Conservation (phyloP, 192 early-diverging fungal species). For the Coemansia sp. region DNA sequence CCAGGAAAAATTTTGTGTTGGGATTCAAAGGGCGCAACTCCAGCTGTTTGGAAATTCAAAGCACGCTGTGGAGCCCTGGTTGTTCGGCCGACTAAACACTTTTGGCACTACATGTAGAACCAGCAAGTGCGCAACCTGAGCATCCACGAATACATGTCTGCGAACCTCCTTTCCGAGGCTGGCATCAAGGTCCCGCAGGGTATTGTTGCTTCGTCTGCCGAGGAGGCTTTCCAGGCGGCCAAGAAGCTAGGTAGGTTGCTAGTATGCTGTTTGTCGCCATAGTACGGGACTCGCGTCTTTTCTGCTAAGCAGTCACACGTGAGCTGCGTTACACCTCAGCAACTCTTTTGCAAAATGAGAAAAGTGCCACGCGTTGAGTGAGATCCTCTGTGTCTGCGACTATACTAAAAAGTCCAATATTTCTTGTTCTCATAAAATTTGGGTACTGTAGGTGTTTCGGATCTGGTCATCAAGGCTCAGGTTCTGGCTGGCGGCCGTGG, state of each 20-base stretch:
- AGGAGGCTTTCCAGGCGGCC: conserved; percentile 87
- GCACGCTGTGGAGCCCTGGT: not conserved
- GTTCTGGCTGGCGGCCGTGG: conserved; percentile 98
- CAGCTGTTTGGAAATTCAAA: not conserved
- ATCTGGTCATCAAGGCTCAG: conserved; percentile 81
- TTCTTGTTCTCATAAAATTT: not conserved
- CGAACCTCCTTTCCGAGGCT: conserved; percentile 86
- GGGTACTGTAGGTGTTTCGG: conserved; percentile 56
- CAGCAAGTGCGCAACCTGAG: conserved; percentile 76
- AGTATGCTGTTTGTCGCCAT: not conserved
- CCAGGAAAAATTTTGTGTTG: not conserved
- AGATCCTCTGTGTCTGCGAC: no score
- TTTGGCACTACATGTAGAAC: conserved; percentile 1
- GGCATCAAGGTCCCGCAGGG: conserved; percentile 91
- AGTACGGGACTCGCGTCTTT: not conserved
- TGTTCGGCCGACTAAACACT: conserved; percentile 1
- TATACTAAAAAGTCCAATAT: no score
- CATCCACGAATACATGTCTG: conserved; percentile 97
- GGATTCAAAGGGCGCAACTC: not conserved
- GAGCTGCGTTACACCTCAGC: not conserved
- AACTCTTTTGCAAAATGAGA: not conserved
- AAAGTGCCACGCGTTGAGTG: not conserved
- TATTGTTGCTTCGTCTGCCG: conserved; percentile 79
- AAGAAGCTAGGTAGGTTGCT: conserved; percentile 66
- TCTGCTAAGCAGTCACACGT: conserved; percentile 1